Evolutionary conservation across 495 filamentous ascomycete genomes (phyloP).

Genomic region (Trichocladium antarcticum): DNA sequence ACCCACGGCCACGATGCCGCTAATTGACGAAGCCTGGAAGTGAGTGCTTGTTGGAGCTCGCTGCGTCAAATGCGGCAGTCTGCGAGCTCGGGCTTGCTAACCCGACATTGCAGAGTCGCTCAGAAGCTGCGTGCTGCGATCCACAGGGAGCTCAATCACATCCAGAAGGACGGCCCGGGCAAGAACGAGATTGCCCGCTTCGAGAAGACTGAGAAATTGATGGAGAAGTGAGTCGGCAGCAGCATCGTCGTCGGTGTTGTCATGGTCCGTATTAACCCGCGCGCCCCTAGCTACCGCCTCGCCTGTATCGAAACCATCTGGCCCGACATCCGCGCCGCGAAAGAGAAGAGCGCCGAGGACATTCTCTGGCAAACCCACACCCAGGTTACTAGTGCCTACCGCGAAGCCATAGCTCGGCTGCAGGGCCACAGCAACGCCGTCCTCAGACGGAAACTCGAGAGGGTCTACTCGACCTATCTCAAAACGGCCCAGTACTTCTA

Average conservation of each 20-base stretch:
- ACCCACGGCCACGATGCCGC: constrained; percentile 5
- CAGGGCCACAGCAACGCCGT: constrained; percentile 49
- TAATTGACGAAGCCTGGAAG: constrained; percentile 19
- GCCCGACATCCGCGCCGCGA: constrained; percentile 59
- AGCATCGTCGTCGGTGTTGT: constrained; percentile 7
- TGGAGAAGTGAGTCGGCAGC: constrained; percentile 44
- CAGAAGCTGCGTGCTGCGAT: constrained; percentile 18
- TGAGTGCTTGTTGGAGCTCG: constrained; percentile 7
- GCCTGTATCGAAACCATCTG: constrained; percentile 62
- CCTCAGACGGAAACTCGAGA: constrained; percentile 65
- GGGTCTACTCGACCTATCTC: constrained; percentile 70
- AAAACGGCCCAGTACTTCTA: constrained; percentile 83
- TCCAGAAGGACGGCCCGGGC: constrained; percentile 33
- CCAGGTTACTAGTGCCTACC: constrained; percentile 64
- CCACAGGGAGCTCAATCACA: constrained; percentile 31
- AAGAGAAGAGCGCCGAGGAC: constrained; percentile 49
- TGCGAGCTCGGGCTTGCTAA: constrained; percentile 8
- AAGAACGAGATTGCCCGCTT: constrained; percentile 44
- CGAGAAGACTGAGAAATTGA: constrained; percentile 45
- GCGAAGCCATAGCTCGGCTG: constrained; percentile 44
- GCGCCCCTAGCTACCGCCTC: constrained; percentile 52
- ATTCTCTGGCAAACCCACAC: constrained; percentile 71
- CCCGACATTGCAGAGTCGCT: constrained; percentile 13
- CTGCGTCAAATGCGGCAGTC: background rate
- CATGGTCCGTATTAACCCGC: constrained; percentile 23